A percentile compares a stretch with the other conserved stretches of the same genome.
These are phyloP conservation scores for Rhodotorula sp. DNA, from an alignment of 1,284 basidiomycete genomes.

Conservation along the genomic window DNA sequence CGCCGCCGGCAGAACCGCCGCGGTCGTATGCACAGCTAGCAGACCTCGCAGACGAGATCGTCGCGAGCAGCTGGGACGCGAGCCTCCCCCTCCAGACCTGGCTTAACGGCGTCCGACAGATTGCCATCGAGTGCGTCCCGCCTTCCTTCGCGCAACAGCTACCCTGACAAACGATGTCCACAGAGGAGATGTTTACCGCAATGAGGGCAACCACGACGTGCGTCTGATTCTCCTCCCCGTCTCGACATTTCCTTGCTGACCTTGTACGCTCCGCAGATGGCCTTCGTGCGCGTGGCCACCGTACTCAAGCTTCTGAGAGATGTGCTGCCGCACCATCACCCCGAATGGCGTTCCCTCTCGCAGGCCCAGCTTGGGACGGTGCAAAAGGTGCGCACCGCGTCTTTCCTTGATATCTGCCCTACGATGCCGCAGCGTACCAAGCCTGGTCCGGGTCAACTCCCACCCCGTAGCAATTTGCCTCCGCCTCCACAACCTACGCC, in stretches of 20 bases:
- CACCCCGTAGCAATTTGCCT: not conserved
- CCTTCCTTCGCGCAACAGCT: no score
- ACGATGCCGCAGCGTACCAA: no score
- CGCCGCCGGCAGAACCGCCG: not conserved
- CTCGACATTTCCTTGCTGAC: not conserved
- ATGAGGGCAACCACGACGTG: constrained; percentile 27
- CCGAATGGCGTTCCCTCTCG: constrained; percentile 6
- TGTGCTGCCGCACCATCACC: constrained; percentile 27
- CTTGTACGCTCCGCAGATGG: constrained; percentile 1
- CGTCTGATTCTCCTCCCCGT: not conserved
- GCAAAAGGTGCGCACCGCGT: not conserved
- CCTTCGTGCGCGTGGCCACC: constrained; percentile 25
- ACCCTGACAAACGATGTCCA: not conserved
- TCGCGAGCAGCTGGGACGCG: constrained; percentile 9
- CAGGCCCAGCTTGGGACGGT: not conserved
- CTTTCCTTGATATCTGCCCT: not conserved
- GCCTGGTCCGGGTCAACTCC: not conserved
- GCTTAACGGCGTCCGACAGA: constrained; percentile 10
- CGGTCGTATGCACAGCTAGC: constrained; percentile 15
- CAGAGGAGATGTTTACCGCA: constrained; percentile 16
- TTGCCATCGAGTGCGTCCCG: constrained; percentile 11
- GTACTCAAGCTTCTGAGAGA: constrained; percentile 21
- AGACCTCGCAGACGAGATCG: constrained; percentile 21
- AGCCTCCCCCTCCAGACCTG: constrained; percentile 2
- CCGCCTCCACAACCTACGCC: not conserved